Conservation (phyloP, 2,329 filamentous ascomycete genomes). For the Penicillium frequentans region DNA sequence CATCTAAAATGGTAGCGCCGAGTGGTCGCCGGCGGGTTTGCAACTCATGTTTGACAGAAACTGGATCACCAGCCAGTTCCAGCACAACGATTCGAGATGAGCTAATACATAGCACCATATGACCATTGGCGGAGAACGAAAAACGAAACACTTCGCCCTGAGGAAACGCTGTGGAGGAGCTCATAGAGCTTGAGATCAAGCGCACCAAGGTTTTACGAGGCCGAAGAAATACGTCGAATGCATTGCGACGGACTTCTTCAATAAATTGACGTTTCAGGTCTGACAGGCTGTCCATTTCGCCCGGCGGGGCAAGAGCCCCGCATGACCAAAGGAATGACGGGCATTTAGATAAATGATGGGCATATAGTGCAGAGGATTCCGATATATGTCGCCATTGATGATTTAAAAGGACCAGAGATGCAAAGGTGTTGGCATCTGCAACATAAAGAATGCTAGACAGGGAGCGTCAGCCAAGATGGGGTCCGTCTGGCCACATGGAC, state of each 20-base stretch:
- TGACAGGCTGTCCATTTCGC: constrained; percentile 53
- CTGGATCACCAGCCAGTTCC: constrained; percentile 60
- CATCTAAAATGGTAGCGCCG: constrained; percentile 75
- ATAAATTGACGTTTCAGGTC: constrained; percentile 66
- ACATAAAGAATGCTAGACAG: constrained; percentile 46
- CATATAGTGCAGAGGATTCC: constrained; percentile 46
- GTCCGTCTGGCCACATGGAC: neutral
- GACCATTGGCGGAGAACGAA: constrained; percentile 72
- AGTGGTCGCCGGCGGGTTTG: constrained; percentile 75
- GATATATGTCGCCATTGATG: constrained; percentile 46
- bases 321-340: constrained; percentile 42
- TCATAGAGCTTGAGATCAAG: constrained; percentile 79
- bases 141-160: constrained; percentile 86
- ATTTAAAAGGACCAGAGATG: constrained; percentile 47
- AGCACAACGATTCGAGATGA: constrained; percentile 82
- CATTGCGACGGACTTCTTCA: constrained; percentile 70
- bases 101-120: constrained; percentile 76
- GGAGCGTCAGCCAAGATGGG: neutral
- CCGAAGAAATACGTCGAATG: constrained; percentile 73
- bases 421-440: constrained; percentile 49
- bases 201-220: constrained; percentile 72
- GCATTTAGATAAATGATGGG: constrained; percentile 47
- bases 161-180: constrained; percentile 75
- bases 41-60: constrained; percentile 72
- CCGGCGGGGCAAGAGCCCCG: constrained; percentile 32